A percentile compares a stretch with the other conserved stretches of the same genome.
Conservation (phyloP, 2,329 filamentous ascomycete species). For the Penicillium paneum region DNA sequence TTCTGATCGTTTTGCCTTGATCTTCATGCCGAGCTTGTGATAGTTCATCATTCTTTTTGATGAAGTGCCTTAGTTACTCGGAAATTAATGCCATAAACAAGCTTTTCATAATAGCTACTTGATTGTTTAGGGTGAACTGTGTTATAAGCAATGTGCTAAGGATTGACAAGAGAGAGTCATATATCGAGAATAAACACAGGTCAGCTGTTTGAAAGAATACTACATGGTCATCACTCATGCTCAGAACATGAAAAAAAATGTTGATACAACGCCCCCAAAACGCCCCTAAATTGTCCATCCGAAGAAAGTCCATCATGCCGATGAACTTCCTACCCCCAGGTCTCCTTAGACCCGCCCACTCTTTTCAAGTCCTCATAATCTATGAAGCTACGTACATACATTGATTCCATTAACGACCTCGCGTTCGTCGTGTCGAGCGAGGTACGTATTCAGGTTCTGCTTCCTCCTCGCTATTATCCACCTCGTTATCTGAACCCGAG, state of each 20-base stretch:
- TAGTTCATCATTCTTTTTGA: too few relatives aligned
- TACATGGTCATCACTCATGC: neutral
- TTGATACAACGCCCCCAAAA: neutral
- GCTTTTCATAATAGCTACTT: too few relatives aligned
- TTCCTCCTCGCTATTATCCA: slow-evolving; percentile 6
- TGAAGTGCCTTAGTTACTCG: too few relatives aligned
- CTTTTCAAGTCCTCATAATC: neutral
- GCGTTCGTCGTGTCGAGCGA: slow-evolving; percentile 22
- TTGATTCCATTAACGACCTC: slow-evolving; percentile 11
- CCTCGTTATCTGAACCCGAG: slow-evolving; percentile 9
- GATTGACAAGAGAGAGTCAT: too few relatives aligned
- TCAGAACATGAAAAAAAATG: neutral
- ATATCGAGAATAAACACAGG: too few relatives aligned
- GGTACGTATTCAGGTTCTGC: slow-evolving; percentile 22
- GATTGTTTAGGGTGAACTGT: too few relatives aligned
- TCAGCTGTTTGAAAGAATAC: too few relatives aligned
- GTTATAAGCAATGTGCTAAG: too few relatives aligned
- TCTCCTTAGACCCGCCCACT: neutral
- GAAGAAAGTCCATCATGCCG: neutral
- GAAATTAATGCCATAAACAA: too few relatives aligned
- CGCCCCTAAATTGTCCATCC: neutral
- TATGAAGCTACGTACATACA: neutral
- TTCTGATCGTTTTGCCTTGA: neutral
- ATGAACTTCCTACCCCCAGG: neutral
- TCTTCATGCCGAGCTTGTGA: neutral